A percentile compares a stretch with the other conserved stretches of the same genome.
These are phyloP conservation scores for Apiospora aurea DNA, from an alignment of 2,329 filamentous ascomycete genomes.

Conservation along the genomic window DNA sequence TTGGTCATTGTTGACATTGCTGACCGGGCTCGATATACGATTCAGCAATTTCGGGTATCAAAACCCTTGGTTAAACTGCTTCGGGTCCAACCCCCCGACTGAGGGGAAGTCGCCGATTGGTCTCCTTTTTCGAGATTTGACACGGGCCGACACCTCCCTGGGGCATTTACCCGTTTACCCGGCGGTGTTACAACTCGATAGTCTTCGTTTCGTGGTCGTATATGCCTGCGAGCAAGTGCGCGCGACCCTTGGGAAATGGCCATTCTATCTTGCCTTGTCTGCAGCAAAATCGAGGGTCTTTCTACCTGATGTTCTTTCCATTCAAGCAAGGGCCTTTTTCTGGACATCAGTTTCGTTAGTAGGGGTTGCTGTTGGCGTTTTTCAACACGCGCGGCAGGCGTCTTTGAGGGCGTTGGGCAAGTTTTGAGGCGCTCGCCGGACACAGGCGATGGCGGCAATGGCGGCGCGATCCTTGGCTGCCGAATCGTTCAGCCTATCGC, in stretches of 20 bases:
- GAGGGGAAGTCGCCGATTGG: conserved; percentile 6
- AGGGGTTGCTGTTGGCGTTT: too few relatives aligned
- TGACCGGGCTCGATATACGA: not conserved
- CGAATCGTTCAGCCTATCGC: not conserved
- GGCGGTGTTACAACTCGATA: not conserved
- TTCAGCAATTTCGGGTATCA: not conserved
- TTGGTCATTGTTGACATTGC: not conserved
- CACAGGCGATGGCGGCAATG: not conserved
- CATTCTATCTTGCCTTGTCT: not conserved
- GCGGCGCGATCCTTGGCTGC: not conserved
- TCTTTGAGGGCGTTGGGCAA: not conserved
- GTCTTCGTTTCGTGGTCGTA: not conserved
- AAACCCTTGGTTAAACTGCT: too few relatives aligned
- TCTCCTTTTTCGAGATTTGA: not conserved
- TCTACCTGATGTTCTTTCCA: not conserved
- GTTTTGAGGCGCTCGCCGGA: not conserved
- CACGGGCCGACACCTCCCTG: not conserved
- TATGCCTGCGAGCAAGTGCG: not conserved
- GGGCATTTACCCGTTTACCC: conserved; percentile 15
- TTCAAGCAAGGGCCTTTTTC: not conserved
- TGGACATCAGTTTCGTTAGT: not conserved
- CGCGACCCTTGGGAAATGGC: not conserved
- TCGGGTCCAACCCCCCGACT: too few relatives aligned
- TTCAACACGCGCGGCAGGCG: not conserved
- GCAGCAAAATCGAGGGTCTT: not conserved